Conservation (phyloP, 306 rosid species). For the Myrica gale region DNA sequence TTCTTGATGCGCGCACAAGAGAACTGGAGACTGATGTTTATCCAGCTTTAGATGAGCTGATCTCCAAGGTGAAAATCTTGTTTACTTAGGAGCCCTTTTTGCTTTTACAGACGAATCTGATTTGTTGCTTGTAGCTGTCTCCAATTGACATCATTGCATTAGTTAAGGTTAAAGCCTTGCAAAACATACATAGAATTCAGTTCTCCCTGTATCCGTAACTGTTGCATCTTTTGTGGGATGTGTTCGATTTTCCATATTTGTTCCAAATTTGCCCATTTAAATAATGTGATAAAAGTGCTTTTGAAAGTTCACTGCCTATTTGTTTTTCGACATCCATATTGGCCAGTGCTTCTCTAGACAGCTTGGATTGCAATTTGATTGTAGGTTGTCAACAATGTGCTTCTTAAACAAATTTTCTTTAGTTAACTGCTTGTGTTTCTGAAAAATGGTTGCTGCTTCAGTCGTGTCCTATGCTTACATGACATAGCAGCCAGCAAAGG, state of each 20-base stretch:
- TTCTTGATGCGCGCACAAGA: constrained; percentile 66
- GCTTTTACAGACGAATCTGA: background rate
- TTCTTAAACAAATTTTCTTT: no score
- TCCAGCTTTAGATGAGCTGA: constrained; percentile 83
- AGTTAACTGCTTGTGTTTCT: background rate
- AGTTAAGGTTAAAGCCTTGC: background rate
- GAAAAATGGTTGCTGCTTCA: background rate
- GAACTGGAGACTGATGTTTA: constrained; percentile 63
- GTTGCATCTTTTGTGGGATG: background rate
- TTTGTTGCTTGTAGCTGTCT: background rate
- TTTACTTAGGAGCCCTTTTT: background rate
- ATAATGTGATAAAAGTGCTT: no score
- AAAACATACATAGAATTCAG: background rate
- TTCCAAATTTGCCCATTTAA: no score
- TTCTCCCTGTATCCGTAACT: background rate
- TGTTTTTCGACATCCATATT: background rate
- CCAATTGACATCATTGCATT: background rate
- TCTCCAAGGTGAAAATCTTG: constrained; percentile 52
- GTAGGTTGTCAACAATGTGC: background rate
- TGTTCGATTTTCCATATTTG: background rate
- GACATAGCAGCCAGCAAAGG: background rate
- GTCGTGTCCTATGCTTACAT: background rate
- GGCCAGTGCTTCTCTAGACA: background rate
- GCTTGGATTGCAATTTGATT: background rate
- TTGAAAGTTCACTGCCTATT: no score